Percentiles rank a stretch among this genome's conserved stretches.
Evolutionary conservation across 2,329 filamentous ascomycete species (phyloP).

Genomic region (Talaromyces albobiverticillius): DNA sequence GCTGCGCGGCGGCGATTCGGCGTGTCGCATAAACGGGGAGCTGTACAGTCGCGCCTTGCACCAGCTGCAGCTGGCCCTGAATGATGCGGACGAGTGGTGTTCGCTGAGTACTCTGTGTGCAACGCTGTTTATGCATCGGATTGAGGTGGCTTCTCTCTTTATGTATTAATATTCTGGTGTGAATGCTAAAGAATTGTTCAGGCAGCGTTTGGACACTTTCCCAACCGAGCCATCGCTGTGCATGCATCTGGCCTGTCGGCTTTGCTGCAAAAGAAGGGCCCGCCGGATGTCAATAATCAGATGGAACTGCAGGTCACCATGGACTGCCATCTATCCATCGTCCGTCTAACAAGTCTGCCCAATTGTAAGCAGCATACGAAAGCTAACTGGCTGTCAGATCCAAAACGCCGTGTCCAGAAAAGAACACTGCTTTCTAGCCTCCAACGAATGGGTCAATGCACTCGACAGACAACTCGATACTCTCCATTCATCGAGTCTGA

Average conservation of each 20-base stretch:
- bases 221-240: background rate
- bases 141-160: background rate
- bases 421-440: too few species aligned
- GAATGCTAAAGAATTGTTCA: background rate
- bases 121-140: background rate
- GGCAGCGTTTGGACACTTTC: background rate
- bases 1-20: background rate
- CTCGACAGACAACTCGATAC: background rate
- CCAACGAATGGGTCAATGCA: background rate
- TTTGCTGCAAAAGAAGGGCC: background rate
- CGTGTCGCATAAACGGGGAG: background rate
- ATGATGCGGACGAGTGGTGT: background rate
- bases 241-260: background rate
- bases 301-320: background rate
- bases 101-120: background rate
- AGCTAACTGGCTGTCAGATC: too few species aligned
- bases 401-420: too few species aligned
- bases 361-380: too few species aligned
- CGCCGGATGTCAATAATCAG: background rate
- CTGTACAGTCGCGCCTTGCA: background rate
- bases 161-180: background rate
- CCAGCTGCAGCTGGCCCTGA: background rate
- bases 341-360: background rate
- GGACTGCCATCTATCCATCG: slow-evolving; percentile 4
- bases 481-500: background rate